Evolutionary conservation across 2,329 filamentous ascomycete genomes (phyloP).

Genomic region (Penicillium digitatum): DNA sequence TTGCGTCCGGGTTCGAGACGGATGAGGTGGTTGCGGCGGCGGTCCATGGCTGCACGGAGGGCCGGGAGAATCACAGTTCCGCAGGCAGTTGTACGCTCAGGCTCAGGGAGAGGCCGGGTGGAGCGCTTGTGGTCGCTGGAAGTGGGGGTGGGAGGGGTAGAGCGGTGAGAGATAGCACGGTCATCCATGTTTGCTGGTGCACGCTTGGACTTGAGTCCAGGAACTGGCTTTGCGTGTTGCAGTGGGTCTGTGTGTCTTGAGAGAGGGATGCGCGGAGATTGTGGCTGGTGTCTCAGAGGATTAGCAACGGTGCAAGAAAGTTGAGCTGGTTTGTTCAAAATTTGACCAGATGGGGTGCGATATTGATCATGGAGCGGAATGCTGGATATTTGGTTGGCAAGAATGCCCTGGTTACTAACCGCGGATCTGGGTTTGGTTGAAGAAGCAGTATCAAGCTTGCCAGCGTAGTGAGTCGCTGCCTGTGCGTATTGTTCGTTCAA

Average conservation of each 20-base stretch:
- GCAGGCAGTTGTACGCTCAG: conserved; percentile 17
- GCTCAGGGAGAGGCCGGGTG: conserved; percentile 15
- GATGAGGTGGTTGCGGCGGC: conserved; percentile 61
- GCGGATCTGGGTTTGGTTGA: not conserved
- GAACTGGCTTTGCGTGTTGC: conserved; percentile 6
- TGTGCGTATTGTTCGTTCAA: conserved; percentile 12
- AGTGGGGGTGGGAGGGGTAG: conserved; percentile 16
- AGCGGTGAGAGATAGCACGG: conserved; percentile 1
- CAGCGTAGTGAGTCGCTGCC: conserved; percentile 8
- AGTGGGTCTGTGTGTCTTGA: conserved; percentile 11
- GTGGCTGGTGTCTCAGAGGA: not conserved
- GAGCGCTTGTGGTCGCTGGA: conserved; percentile 14
- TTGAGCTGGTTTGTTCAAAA: conserved; percentile 5
- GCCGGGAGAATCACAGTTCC: conserved; percentile 77
- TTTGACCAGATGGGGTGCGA: conserved; percentile 1
- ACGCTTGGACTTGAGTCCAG: conserved; percentile 24
- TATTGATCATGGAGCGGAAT: not conserved
- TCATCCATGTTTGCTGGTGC: conserved; percentile 15
- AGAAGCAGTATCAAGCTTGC: not conserved
- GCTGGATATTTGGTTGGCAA: not conserved
- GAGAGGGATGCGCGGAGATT: conserved; percentile 2
- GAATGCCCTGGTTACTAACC: not conserved
- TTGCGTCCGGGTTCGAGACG: conserved; percentile 29
- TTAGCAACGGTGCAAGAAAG: conserved; percentile 11
- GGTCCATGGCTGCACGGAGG: conserved; percentile 81